Base-by-base conservation (phyloP, 495 filamentous ascomycete species). In the Patellaria atrata region DNA sequence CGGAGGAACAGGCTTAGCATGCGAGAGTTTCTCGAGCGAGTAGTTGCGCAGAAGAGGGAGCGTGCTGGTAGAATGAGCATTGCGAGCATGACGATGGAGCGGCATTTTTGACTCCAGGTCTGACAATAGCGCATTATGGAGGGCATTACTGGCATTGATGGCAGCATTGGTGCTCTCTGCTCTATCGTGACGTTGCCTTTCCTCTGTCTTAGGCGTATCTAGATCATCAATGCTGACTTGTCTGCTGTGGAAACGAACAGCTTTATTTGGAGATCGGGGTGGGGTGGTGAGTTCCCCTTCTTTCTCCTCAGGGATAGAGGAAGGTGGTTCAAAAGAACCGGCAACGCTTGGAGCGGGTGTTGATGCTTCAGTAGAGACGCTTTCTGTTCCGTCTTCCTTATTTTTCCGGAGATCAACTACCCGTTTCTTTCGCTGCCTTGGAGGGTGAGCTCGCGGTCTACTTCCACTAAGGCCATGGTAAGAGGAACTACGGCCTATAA, bases 351-450 rank as follows among this genome's bases (percentile, higher is more conserved):
- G 56, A 4, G 47, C 35, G 14, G 51, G 46, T 22, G 48, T 51
- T 21, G 51, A 53, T 7, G 43, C 38, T 19, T 60, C 61, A 15
- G 58, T 51, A n/a, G 43, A 47, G 2, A 52, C 23, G 27, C 48
- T 49, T n/a, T 58, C 52, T 27, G 37, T 43, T 16, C 32, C 44
- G 26, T 50, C 46, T 4, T 24, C 33, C 51, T 67, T 73, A 24
- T 68, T 66, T 39, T 69, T 71, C 4, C 86, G 77, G 27, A 97
- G 58, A 52, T 96, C 85, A 38, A 97, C 83, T 19, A 97, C 81
- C n/a, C 89, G 71, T 40, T 73, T 85, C 69, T 93, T 96, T 55
- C 83, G 79, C 53, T 78, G 86, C 20, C 82, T 69, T 18, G 70
- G 69, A n/a, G 70, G 57, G 25, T 63, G 62, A 17, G 67, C 58